Evolutionary conservation across 257 asterid genomes (phyloP).

Genomic region (Ocimum tenuiflorum): DNA sequence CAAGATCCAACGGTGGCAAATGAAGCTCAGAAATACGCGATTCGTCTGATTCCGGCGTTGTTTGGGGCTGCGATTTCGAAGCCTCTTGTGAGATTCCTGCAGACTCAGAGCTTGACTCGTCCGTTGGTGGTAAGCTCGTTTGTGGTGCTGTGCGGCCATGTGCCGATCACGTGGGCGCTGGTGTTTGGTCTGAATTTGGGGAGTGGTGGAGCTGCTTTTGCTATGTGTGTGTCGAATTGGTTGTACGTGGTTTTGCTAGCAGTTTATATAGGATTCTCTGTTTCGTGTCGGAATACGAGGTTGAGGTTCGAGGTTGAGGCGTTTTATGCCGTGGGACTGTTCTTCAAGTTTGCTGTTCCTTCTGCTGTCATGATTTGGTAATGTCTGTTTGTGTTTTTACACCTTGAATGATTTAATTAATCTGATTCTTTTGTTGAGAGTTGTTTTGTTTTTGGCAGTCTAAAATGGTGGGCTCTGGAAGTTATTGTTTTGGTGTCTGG

Average conservation of each 20-base stretch:
- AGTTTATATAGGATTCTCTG: constrained; percentile 32
- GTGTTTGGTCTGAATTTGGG: constrained; percentile 34
- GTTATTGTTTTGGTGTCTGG: constrained; percentile 49
- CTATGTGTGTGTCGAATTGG: constrained; percentile 48
- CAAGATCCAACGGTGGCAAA: constrained; percentile 44
- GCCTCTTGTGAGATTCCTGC: constrained; percentile 51
- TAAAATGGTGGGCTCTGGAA: constrained; percentile 72
- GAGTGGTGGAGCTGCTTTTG: constrained; percentile 43
- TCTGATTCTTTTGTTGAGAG: too few species aligned
- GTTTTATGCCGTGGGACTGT: constrained; percentile 31
- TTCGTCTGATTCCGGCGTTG: constrained; percentile 42
- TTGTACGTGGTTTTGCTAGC: constrained; percentile 41
- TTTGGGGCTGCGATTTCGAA: constrained; percentile 43
- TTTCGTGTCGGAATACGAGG: constrained; percentile 35
- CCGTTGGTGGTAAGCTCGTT: constrained; percentile 46
- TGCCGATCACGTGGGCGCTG: constrained; percentile 42
- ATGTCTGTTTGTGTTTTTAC: neutral
- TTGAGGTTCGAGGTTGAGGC: constrained; percentile 34
- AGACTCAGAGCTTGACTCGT: constrained; percentile 46
- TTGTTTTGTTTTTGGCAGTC: constrained; percentile 25
- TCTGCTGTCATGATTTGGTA: constrained; percentile 72
- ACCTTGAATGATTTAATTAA: too few species aligned
- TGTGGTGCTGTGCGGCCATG: constrained; percentile 41
- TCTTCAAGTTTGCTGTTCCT: constrained; percentile 52
- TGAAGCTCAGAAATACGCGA: constrained; percentile 37